Conservation (phyloP, 345 rosid genomes). For the Bruguiera sexangula region DNA sequence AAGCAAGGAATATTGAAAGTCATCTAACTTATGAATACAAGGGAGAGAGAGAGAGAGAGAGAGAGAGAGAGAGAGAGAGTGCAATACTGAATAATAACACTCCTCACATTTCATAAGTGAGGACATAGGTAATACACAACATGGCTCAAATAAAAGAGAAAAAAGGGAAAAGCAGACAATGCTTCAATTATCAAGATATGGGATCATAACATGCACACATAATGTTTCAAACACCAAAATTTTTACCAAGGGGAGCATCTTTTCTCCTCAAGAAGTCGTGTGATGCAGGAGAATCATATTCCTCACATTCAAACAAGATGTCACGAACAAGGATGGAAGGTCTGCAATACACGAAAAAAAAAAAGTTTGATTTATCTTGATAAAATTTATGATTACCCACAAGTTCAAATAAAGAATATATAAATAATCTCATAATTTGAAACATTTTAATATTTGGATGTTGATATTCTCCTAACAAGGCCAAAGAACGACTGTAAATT, state of each 20-base stretch:
- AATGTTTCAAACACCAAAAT: not conserved
- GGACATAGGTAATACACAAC: no score
- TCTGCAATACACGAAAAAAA: constrained; percentile 37
- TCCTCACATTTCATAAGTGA: no score
- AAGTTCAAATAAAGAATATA: not conserved
- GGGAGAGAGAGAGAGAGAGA: no score
- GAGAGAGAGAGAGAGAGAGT: no score
- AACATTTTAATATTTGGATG: not conserved
- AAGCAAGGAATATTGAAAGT: no score
- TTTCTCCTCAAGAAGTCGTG: constrained; percentile 50
- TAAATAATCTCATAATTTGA: not conserved
- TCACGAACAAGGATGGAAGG: constrained; percentile 76
- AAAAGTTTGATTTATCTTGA: not conserved
- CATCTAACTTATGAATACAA: no score
- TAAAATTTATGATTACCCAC: not conserved
- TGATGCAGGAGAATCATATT: constrained; percentile 33
- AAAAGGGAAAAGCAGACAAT: no score
- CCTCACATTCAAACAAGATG: constrained; percentile 48
- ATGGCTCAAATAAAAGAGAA: no score
- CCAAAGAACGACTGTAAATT: not conserved
- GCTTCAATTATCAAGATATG: no score
- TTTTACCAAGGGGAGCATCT: constrained; percentile 46
- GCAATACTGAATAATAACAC: no score
- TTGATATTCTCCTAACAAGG: not conserved
- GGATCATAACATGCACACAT: not conserved